Evolutionary conservation across 2,329 filamentous ascomycete genomes (phyloP), one percentile per base, ranked within the genome.

Genomic region (Cercospora beticola): DNA sequence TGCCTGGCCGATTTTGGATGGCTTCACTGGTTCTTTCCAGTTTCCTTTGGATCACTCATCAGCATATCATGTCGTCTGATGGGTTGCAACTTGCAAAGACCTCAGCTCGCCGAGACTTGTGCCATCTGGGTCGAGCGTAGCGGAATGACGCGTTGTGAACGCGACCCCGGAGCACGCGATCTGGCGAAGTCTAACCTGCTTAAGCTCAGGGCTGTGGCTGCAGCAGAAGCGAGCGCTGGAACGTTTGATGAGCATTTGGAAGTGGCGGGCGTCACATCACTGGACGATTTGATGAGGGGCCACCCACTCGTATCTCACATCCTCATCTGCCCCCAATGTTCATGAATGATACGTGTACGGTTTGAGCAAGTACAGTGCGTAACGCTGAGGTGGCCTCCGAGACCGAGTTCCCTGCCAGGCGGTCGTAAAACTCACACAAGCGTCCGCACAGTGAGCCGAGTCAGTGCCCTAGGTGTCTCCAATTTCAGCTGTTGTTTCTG

Each of bases 161-260:
- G 65, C 65, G 60, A 58, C 56, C 66, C 49, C 30, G 36, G 33
- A 64, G 54, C 60, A 67, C 65, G 65, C 65, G 54, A 67, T 67
- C 60, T 49, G 30, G 21, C 43, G 40, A 61, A 60, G 66, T 46
- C 49, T 49, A 68, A 60, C 18, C 28, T 64, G 61, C 54, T 56
- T 68, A 68, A 68, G 61, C 66, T 68, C 66, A 61, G n/a, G 49
- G 30, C 16, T 62, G 61, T 64, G 66, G 61, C 61, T 56, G 61
- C 43, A 56, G 59, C 40, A 30, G 26, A 21, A 30, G 33, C 21
- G 33, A 23, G 56, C 36, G 36, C 28, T 40, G 36, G 54, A 60
- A 28, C 54, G 40, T 68, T 64, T 60, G 66, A 68, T 60, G 62
- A 64, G 63, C 40, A 61, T 60, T 43, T 64, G 33, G 21, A 23